Base-by-base conservation (phyloP, 164 flowering plant genomes). In the Hamamelis virginiana region DNA sequence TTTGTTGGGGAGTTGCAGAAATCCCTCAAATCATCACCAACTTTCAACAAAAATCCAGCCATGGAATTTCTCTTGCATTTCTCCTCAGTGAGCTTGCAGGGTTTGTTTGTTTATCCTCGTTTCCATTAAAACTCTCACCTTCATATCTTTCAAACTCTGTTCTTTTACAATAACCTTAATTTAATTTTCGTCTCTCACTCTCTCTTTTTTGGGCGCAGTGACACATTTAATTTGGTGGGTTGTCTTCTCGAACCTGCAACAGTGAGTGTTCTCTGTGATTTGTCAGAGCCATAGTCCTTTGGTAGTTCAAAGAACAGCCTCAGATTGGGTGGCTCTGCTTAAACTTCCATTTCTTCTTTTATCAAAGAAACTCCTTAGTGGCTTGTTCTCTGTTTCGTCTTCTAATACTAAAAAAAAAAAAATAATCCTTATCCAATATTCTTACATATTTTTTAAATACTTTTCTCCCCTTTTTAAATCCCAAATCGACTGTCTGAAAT, bases 161-260 rank as follows among this genome's bases (percentile, higher is more conserved):
- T 64, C 47, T 18, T n/a, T n/a, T n/a, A n/a, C n/a, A n/a, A n/a
- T n/a, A n/a, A n/a, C n/a, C n/a, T n/a, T n/a, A n/a, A n/a, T n/a
- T n/a, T n/a, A n/a, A n/a, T n/a, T n/a, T n/a, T n/a, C n/a, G n/a
- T n/a, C n/a, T n/a, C n/a, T n/a, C n/a, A n/a, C n/a, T n/a, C n/a
- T n/a, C n/a, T n/a, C 41, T 41, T 59, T 63, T n/a, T 5, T 13
- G 25, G 28, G n/a, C 82, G 81, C 91, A 92, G 98, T 3, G 98
- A 93, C 50, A 66, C 86, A 8, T 91, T 91, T 57, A 93, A 93
- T 74, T 76, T 93, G 16, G 77, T 82, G 63, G 98, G 98, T 44
- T 93, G 98, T 61, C 75, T 91, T 76, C 89, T 93, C 10, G 98
- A 93, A 67, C 97, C 98, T 73, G 96, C 94, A 22, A 93, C 98